Evolutionary conservation across 2,329 filamentous ascomycete species (phyloP).

Genomic region (Beauveria rudraprayagi): DNA sequence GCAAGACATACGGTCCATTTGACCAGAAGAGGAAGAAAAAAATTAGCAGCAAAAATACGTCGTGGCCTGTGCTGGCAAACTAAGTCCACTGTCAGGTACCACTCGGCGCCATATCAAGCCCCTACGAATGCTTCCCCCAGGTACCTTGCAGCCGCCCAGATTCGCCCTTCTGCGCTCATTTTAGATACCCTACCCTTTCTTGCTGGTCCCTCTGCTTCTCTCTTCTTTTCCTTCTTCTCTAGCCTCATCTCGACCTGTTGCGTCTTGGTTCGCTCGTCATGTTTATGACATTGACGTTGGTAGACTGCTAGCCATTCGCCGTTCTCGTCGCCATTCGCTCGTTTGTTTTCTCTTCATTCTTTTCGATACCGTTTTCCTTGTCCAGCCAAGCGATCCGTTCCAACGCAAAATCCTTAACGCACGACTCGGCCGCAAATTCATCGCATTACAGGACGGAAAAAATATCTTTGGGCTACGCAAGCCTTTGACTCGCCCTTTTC

Average conservation of each 20-base stretch:
- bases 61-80: too few species aligned
- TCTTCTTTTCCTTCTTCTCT: slow-evolving; percentile 8
- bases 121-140: too few species aligned
- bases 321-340: slow-evolving; percentile 10
- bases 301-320: not conserved
- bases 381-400: not conserved
- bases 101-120: too few species aligned
- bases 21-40: not conserved
- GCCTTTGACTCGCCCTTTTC: not conserved
- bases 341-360: slow-evolving; percentile 3
- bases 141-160: not conserved
- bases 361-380: not conserved
- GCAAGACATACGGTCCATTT: not conserved
- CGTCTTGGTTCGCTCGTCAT: slow-evolving; percentile 15
- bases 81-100: too few species aligned
- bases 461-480: not conserved
- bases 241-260: slow-evolving; percentile 10
- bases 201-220: not conserved
- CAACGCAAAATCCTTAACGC: not conserved
- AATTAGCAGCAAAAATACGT: not conserved
- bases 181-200: not conserved
- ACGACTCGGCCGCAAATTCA: not conserved
- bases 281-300: slow-evolving; percentile 19
- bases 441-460: not conserved
- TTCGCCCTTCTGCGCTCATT: not conserved